Evolutionary conservation across 139 green algal species (phyloP).

Genomic region (Closterium sp.): DNA sequence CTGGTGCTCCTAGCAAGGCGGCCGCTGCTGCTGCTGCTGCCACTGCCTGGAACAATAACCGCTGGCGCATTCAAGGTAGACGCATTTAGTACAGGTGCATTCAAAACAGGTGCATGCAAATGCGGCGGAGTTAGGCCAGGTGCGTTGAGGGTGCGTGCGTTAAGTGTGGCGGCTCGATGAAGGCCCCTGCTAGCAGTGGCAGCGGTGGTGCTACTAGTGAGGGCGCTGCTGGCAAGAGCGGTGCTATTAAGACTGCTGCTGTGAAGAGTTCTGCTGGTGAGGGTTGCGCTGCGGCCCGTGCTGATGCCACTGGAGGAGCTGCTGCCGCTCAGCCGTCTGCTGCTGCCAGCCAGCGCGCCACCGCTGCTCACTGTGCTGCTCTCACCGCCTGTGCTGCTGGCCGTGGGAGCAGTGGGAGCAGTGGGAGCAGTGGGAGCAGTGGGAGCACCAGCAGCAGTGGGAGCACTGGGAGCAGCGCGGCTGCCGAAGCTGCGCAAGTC

Average conservation of each 20-base stretch:
- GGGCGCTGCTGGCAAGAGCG: no score
- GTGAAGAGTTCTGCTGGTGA: no score
- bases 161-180: not conserved
- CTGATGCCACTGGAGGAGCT: no score
- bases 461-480: not conserved
- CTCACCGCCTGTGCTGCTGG: not conserved
- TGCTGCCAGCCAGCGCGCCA: no score
- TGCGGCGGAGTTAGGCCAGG: not conserved
- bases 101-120: not conserved
- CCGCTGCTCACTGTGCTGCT: not conserved
- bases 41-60: not conserved
- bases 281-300: no score
- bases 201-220: no score
- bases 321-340: no score
- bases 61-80: not conserved
- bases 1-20: not conserved
- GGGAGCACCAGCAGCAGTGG: not conserved
- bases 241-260: no score
- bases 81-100: no score
- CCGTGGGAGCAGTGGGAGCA: no score
- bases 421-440: not conserved
- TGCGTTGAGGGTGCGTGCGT: not conserved
- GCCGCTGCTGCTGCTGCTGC: not conserved
- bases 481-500: not conserved
- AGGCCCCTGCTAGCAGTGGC: not conserved